Evolutionary conservation across 768 basidiomycete genomes (phyloP).

Genomic region (Mrakia gelida): DNA sequence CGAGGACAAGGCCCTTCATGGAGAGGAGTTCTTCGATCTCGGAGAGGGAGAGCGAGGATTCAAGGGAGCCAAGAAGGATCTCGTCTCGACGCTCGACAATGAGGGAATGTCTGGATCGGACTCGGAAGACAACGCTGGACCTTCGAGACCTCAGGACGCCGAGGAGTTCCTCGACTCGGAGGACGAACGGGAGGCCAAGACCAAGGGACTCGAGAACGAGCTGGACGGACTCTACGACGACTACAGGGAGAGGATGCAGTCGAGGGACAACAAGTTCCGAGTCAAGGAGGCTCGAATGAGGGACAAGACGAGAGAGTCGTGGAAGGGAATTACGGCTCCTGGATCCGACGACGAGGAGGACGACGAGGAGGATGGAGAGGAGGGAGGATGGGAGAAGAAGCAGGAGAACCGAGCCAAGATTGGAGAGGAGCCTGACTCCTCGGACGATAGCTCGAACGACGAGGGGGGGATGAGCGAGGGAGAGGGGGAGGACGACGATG

Average conservation of each 20-base stretch:
- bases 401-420: slow-evolving; percentile 32
- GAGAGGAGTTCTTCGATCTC: slow-evolving; percentile 85
- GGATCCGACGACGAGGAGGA: slow-evolving; percentile 50
- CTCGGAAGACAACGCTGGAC: slow-evolving; percentile 46
- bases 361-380: slow-evolving; percentile 36
- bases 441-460: slow-evolving; percentile 31
- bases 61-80: slow-evolving; percentile 46
- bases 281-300: slow-evolving; percentile 71
- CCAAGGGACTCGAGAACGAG: slow-evolving; percentile 69
- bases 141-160: slow-evolving; percentile 45
- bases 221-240: slow-evolving; percentile 83
- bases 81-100: slow-evolving; percentile 47
- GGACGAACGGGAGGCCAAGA: slow-evolving; percentile 58
- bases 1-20: slow-evolving; percentile 63
- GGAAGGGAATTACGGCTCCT: slow-evolving; percentile 63
- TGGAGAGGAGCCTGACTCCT: slow-evolving; percentile 29
- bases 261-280: slow-evolving; percentile 81
- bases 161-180: slow-evolving; percentile 51
- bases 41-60: slow-evolving; percentile 55
- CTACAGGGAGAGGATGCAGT: slow-evolving; percentile 72
- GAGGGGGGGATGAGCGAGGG: slow-evolving; percentile 39
- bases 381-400: slow-evolving; percentile 38
- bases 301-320: slow-evolving; percentile 69
- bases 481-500: slow-evolving; percentile 32
- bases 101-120: slow-evolving; percentile 43